Evolutionary conservation across 495 filamentous ascomycete genomes (phyloP), one percentile per base, ranked within the genome.

Genomic region (Neurospora intermedia): DNA sequence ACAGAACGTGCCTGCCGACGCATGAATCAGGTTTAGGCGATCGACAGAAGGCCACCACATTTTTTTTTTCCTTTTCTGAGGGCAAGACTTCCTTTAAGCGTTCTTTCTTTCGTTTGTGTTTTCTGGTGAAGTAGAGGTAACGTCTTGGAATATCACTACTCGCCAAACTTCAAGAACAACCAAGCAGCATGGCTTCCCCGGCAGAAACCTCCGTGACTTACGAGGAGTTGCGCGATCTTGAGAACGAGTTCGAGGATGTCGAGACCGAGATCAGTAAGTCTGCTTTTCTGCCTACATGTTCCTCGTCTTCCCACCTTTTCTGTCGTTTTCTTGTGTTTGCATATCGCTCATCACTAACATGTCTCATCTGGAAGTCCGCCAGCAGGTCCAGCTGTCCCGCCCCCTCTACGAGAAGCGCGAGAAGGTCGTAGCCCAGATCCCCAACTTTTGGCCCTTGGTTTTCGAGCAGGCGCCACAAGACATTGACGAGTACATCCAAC

Each of bases 401-500:
- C 87, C 91, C 39, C 86, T 95, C 73, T 96, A 91, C 83, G 82
- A 87, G 72, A 90, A 90, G 83, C 91, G 94, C 78, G 84, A 86
- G n/a, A 84, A 87, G 77, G 80, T 92, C 72, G 86, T 92, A 73
- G 81, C 86, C 71, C 82, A 88, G 76, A 94, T 97, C 78, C 84
- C 85, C 41, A 88, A 92, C 84, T 98, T 97, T 89, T 98, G 94
- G 94, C 84, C 91, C 40, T 85, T 95, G 73, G 93, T 97, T 54
- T 84, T 97, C 78, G 91, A 95, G 79, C 91, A 93, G 82, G 89
- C 93, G 6, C 93, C 94, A 3, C 85, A 85, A 39, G 91, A 96
- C 70, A 88, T 97, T 74, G 94, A 97, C 81, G 90, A 93, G 79
- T 91, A 88, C 82, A 92, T 97, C 77, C 90, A 92, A 73, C 89